Base-by-base conservation (phyloP, 2,329 filamentous ascomycete genomes). In the Acrodontium crateriforme region DNA sequence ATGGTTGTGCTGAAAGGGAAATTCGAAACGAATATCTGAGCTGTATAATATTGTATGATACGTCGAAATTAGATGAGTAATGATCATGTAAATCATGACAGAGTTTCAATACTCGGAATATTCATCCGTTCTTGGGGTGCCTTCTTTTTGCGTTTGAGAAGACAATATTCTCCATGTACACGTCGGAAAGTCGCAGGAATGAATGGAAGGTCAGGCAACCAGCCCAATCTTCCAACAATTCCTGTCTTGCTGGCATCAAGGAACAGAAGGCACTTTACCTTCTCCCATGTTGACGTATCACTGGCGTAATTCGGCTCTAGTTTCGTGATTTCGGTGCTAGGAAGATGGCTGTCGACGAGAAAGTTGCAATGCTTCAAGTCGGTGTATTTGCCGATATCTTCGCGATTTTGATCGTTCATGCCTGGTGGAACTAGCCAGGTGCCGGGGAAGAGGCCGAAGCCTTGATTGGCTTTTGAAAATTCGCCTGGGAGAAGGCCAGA, bases 361-460 rank as follows among this genome's bases (percentile, higher is more conserved):
- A 91, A 94, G 6, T 72, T 65, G 54, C 89, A 98, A 29, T 72
- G 64, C 16, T 66, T 63, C 23, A 91, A 58, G 35, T 87, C 74
- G 18, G 74, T 63, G 68, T 95, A 92, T 70, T 95, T 98, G 34
- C 72, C 69, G 36, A 68, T 52, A 50, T 98, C 89, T 53, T 94
- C 85, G 39, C 75, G 63, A 46, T 98, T 98, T 37, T 73, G 70
- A 50, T 92, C 83, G 50, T 98, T 98, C 74, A 98, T 82, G 3
- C 87, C 87, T 26, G 63, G 60, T 0, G 89, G 79, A 1, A 78
- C 69, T 31, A 81, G 60, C 72, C 83, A 92, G 2, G 85, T 82
- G n/a, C 84, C 85, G 23, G 79, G 36, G 55, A 79, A 82, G 37
- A 82, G 65, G 3, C 75, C 80, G 41, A 78, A 77, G 5, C 74